Percentiles rank a stretch among this genome's conserved stretches.
These are phyloP conservation scores for Suhomyces guaymorum DNA, from an alignment of 1,139 yeast species.

Conservation along the genomic window DNA sequence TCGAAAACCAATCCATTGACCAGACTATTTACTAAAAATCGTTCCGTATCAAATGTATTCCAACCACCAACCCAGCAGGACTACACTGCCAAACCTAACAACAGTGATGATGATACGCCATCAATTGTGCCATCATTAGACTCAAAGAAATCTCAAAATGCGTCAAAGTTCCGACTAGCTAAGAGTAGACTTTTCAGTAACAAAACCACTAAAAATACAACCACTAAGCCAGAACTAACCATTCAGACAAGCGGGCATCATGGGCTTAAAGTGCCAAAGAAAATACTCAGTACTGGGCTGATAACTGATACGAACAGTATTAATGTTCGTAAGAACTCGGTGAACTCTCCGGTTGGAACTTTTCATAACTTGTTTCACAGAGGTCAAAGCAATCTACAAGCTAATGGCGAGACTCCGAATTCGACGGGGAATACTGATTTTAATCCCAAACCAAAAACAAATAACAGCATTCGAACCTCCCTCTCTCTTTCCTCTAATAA, in stretches of 20 bases:
- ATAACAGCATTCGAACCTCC: constrained; percentile 23
- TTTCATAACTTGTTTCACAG: constrained; percentile 41
- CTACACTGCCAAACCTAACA: constrained; percentile 6
- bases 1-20: constrained; percentile 30
- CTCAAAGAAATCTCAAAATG: constrained; percentile 7
- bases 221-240: constrained; percentile 30
- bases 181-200: constrained; percentile 20
- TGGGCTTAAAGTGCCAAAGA: constrained; percentile 30
- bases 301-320: constrained; percentile 19
- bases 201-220: constrained; percentile 14
- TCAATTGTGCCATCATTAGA: constrained; percentile 10
- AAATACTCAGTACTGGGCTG: constrained; percentile 27
- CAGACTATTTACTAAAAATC: constrained; percentile 37
- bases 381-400: constrained; percentile 22
- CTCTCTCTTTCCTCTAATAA: constrained; percentile 43
- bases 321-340: constrained; percentile 26
- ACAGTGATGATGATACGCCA: constrained; percentile 15
- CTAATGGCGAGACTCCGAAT: constrained; percentile 6
- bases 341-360: constrained; percentile 38
- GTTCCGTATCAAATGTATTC: constrained; percentile 25
- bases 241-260: constrained; percentile 34
- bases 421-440: constrained; percentile 14
- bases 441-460: constrained; percentile 16
- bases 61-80: constrained; percentile 13
- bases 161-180: constrained; percentile 16